Conservation (phyloP, 2,329 filamentous ascomycete species). For the Penicillium sp. region DNA sequence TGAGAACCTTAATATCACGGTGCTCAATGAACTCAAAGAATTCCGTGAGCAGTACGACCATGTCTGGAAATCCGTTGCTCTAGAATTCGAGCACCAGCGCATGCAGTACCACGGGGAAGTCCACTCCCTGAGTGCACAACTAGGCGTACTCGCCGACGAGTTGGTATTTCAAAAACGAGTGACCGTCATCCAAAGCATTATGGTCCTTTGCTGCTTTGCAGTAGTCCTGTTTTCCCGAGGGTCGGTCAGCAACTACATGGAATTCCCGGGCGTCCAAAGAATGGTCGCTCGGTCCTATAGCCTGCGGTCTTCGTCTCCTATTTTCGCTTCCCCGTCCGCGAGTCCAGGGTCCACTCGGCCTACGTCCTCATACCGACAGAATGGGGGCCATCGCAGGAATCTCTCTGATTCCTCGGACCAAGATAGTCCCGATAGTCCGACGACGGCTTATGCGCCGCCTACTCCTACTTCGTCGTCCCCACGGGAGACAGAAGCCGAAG, state of each 20-base stretch:
- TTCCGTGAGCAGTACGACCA: conserved; percentile 90
- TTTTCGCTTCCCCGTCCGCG: conserved; percentile 37
- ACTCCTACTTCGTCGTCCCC: conserved; percentile 39
- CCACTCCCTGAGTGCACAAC: conserved; percentile 73
- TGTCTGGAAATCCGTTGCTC: conserved; percentile 92
- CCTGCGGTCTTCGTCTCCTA: conserved; percentile 40
- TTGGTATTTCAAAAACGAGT: conserved; percentile 82
- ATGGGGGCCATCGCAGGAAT: conserved; percentile 31
- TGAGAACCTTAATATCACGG: conserved; percentile 81
- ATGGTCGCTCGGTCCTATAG: conserved; percentile 50
- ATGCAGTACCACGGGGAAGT: conserved; percentile 83
- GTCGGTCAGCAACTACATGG: conserved; percentile 46
- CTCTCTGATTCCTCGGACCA: conserved; percentile 38
- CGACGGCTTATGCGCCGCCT: conserved; percentile 41
- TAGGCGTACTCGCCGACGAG: conserved; percentile 92
- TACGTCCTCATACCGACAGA: conserved; percentile 32
- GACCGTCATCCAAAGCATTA: conserved; percentile 85
- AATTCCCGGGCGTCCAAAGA: conserved; percentile 49
- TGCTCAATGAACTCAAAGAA: conserved; percentile 75
- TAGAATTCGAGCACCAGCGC: conserved; percentile 85
- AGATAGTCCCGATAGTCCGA: conserved; percentile 32
- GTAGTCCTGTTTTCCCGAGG: conserved; percentile 74
- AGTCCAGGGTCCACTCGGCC: conserved; percentile 42
- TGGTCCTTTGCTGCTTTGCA: conserved; percentile 82
- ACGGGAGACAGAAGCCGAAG: conserved; percentile 12